Evolutionary conservation across 2,329 filamentous ascomycete genomes (phyloP).

Genomic region (Phyllosticta capitalensis): DNA sequence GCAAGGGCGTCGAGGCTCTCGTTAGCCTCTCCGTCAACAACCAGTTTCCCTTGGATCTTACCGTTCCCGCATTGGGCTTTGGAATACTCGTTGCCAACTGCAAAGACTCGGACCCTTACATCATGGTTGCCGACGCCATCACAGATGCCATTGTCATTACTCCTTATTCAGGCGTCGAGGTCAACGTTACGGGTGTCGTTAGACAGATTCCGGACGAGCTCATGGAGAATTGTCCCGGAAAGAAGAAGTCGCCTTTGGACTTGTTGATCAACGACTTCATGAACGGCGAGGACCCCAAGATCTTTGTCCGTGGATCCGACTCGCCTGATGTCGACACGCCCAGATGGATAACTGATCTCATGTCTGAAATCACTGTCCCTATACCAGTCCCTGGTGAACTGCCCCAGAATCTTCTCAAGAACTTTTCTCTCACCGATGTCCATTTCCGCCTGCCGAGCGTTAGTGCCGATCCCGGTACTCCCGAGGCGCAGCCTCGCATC

Average conservation of each 20-base stretch:
- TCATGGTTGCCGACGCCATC: slow-evolving; percentile 66
- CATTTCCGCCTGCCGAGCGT: slow-evolving; percentile 79
- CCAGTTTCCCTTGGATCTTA: slow-evolving; percentile 65
- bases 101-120: slow-evolving; percentile 57
- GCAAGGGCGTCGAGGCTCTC: slow-evolving; percentile 68
- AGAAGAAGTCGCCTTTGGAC: slow-evolving; percentile 74
- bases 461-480: slow-evolving; percentile 63
- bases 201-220: slow-evolving; percentile 64
- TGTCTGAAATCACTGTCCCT: slow-evolving; percentile 74
- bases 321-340: slow-evolving; percentile 60
- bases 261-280: slow-evolving; percentile 72
- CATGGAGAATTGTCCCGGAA: slow-evolving; percentile 63
- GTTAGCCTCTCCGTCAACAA: slow-evolving; percentile 65
- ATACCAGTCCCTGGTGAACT: slow-evolving; percentile 74
- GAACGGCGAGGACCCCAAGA: slow-evolving; percentile 63
- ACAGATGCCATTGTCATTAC: slow-evolving; percentile 59
- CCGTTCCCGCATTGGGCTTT: slow-evolving; percentile 72
- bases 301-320: slow-evolving; percentile 74
- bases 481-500: slow-evolving; percentile 65
- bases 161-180: slow-evolving; percentile 56
- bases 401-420: slow-evolving; percentile 74
- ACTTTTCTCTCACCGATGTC: slow-evolving; percentile 77
- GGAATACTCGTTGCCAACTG: slow-evolving; percentile 81
- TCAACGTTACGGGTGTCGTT: slow-evolving; percentile 64
- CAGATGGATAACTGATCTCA: slow-evolving; percentile 69